These are phyloP conservation scores for Gaeumannomyces tritici DNA, from an alignment of 2,329 filamentous ascomycete genomes.

Conservation along the genomic window DNA sequence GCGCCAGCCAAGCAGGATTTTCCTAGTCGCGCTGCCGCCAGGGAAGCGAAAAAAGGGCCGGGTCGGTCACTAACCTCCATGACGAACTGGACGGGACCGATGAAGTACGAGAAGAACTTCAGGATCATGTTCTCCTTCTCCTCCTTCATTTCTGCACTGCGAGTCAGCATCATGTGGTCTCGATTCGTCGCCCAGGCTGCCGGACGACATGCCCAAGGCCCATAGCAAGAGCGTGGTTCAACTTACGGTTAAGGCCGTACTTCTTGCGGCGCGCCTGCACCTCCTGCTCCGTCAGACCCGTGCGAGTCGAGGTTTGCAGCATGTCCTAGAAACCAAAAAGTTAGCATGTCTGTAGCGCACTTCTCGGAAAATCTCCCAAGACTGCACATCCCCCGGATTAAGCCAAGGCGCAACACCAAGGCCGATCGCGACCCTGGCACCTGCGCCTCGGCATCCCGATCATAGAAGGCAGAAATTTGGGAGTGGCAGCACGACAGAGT, in stretches of 20 bases:
- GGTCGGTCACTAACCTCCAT: slow-evolving; percentile 59
- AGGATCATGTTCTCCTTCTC: slow-evolving; percentile 77
- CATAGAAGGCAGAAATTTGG: not conserved
- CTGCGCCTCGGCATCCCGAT: not conserved
- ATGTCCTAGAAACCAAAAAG: slow-evolving; percentile 20
- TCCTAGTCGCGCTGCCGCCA: not conserved
- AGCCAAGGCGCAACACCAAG: not conserved
- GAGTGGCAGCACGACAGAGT: slow-evolving; percentile 25
- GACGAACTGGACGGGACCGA: slow-evolving; percentile 86
- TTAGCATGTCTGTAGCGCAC: not conserved
- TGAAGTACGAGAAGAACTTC: slow-evolving; percentile 76
- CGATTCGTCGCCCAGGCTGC: not conserved
- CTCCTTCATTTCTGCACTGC: slow-evolving; percentile 38
- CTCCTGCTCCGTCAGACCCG: slow-evolving; percentile 63
- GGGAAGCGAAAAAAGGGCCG: not conserved
- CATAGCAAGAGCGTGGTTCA: not conserved
- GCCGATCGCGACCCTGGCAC: not conserved
- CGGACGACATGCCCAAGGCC: not conserved
- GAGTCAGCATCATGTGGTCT: slow-evolving; percentile 5
- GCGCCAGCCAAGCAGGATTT: not conserved
- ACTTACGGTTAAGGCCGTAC: slow-evolving; percentile 64
- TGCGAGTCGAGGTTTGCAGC: slow-evolving; percentile 60
- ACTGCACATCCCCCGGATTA: not conserved
- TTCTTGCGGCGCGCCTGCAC: slow-evolving; percentile 55
- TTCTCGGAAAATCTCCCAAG: slow-evolving; percentile 11